Conservation (phyloP, 2,329 filamentous ascomycete species). For the Ilyonectria sp. region DNA sequence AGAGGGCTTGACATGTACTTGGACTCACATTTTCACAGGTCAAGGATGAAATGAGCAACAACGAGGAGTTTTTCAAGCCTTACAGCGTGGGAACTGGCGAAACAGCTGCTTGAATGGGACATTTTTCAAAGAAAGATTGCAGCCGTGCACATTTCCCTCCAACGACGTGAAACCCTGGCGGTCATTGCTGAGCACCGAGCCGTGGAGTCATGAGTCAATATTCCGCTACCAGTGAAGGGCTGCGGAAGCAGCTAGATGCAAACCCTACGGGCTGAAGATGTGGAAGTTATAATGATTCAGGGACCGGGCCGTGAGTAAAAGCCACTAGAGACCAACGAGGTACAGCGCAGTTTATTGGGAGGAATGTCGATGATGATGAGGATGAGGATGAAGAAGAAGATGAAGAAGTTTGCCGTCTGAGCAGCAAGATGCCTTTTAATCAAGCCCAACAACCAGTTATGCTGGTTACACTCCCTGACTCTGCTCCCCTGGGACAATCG, state of each 20-base stretch:
- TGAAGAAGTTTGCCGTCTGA: conserved; percentile 4
- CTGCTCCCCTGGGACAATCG: neutral
- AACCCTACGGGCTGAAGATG: conserved; percentile 4
- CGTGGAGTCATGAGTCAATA: conserved; percentile 3
- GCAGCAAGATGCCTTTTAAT: conserved; percentile 3
- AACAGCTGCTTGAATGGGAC: conserved; percentile 53
- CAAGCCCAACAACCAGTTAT: neutral
- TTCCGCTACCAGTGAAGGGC: conserved; percentile 4
- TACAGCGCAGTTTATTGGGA: neutral
- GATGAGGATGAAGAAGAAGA: neutral
- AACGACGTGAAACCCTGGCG: conserved; percentile 24
- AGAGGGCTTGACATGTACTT: neutral
- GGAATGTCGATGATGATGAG: conserved; percentile 6
- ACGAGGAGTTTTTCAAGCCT: conserved; percentile 85
- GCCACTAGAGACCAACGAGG: conserved; percentile 7
- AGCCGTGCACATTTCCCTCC: conserved; percentile 11
- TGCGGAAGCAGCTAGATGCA: neutral
- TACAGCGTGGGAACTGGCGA: conserved; percentile 71
- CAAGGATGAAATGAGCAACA: conserved; percentile 91
- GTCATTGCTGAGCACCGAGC: neutral
- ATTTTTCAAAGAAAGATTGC: conserved; percentile 26
- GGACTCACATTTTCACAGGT: conserved; percentile 70
- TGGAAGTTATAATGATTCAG: conserved; percentile 16
- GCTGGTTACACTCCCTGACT: neutral
- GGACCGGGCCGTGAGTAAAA: conserved; percentile 8